These are phyloP conservation scores for Corynespora cassiicola DNA, from an alignment of 2,329 filamentous ascomycete species.

Conservation along the genomic window DNA sequence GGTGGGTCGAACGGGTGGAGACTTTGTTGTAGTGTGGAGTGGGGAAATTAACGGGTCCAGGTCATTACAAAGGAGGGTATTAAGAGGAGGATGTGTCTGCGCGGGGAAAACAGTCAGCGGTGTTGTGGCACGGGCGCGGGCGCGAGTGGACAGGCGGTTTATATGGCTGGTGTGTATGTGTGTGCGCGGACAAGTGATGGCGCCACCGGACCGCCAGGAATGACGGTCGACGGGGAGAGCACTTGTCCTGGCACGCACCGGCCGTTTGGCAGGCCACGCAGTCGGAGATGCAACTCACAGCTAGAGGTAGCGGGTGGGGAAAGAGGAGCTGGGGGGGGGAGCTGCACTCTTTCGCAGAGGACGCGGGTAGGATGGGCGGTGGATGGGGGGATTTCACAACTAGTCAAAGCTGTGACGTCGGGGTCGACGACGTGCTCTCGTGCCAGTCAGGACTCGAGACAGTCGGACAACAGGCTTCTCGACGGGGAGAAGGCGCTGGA, in stretches of 20 bases:
- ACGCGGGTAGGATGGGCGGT: too few relatives aligned
- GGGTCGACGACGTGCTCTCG: constrained; percentile 18
- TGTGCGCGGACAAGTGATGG: constrained; percentile 3
- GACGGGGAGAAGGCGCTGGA: constrained; percentile 14
- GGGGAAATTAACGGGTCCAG: constrained; percentile 43
- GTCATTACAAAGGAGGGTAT: constrained; percentile 52
- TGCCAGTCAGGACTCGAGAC: constrained; percentile 14
- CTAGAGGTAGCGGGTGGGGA: constrained; percentile 6
- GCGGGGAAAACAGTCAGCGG: constrained; percentile 18
- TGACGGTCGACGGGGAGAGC: too few relatives aligned
- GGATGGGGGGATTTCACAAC: constrained; percentile 41
- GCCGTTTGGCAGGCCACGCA: too few relatives aligned
- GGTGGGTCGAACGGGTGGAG: constrained; percentile 40
- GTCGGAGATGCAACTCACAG: too few relatives aligned
- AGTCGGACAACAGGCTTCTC: constrained; percentile 18
- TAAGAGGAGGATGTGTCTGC: constrained; percentile 22
- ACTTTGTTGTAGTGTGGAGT: too few relatives aligned
- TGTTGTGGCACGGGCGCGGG: constrained; percentile 5
- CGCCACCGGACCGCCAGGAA: not conserved
- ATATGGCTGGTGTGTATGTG: too few relatives aligned
- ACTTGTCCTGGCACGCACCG: too few relatives aligned
- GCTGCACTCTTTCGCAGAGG: too few relatives aligned
- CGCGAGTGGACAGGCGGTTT: constrained; percentile 19
- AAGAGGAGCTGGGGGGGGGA: constrained; percentile 2
- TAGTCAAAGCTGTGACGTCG: constrained; percentile 49